Evolutionary conservation across 1,284 basidiomycete species (phyloP).

Genomic region (Irpex rosettiformis): DNA sequence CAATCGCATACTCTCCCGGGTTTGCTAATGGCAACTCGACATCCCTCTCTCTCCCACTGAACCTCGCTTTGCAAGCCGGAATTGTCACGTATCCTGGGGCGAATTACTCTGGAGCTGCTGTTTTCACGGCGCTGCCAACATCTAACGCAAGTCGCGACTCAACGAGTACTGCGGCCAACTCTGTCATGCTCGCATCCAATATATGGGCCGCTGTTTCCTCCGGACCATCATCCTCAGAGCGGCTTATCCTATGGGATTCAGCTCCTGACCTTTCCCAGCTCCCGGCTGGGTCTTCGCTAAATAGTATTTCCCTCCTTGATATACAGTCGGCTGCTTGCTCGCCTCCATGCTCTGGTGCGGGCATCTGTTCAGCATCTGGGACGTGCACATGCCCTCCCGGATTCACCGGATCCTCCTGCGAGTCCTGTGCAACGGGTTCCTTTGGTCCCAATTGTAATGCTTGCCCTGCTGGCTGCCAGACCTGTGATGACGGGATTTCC

Average conservation of each 20-base stretch:
- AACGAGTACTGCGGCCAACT: conserved; percentile 48
- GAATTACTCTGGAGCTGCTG: conserved; percentile 59
- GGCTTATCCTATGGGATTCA: conserved; percentile 73
- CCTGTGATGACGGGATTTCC: conserved; percentile 74
- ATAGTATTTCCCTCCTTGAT: conserved; percentile 53
- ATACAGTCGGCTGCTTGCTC: conserved; percentile 70
- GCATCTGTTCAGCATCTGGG: conserved; percentile 65
- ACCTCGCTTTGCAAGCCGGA: conserved; percentile 62
- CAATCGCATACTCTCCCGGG: conserved; percentile 54
- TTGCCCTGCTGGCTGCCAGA: conserved; percentile 62
- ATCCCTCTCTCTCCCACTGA: conserved; percentile 55
- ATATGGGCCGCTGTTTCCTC: conserved; percentile 64
- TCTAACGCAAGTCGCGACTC: conserved; percentile 40
- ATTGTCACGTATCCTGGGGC: conserved; percentile 55
- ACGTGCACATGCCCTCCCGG: conserved; percentile 68
- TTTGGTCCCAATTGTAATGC: conserved; percentile 67
- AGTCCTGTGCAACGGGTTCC: conserved; percentile 66
- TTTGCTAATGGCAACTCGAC: conserved; percentile 48
- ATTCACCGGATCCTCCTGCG: conserved; percentile 75
- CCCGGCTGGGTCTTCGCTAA: conserved; percentile 38
- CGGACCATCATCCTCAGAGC: conserved; percentile 39
- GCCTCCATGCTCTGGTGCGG: conserved; percentile 65
- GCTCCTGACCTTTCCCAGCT: conserved; percentile 72
- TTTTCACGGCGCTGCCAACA: conserved; percentile 54
- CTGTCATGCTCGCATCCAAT: conserved; percentile 60